Conservation (phyloP, 2,329 filamentous ascomycete genomes). For the Trichoderma koningiopsis region DNA sequence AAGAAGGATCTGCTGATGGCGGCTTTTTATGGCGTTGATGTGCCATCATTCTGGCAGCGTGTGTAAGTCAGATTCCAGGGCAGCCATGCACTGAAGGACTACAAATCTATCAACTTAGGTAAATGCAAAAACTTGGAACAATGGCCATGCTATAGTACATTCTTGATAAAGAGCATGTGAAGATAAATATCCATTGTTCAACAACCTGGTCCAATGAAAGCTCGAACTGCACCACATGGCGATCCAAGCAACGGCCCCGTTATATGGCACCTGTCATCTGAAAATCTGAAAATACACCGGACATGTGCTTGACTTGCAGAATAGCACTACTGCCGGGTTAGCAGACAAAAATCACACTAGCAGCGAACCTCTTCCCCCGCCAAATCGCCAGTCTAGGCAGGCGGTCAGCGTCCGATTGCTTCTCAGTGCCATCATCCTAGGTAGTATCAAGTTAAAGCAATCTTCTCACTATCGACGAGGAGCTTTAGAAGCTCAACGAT, state of each 20-base stretch:
- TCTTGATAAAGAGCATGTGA: not conserved
- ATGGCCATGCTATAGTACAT: not conserved
- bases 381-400: conserved; percentile 24
- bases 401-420: conserved; percentile 17
- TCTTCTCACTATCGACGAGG: not conserved
- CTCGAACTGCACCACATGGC: not conserved
- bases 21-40: not conserved
- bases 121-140: not conserved
- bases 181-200: not conserved
- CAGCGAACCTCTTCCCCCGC: not conserved
- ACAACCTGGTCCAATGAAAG: not conserved
- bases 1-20: not conserved
- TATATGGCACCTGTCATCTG: not conserved
- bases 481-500: not conserved
- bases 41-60: not conserved
- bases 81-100: not conserved
- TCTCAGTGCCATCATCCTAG: not conserved
- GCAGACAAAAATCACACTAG: not conserved
- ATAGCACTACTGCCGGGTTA: not conserved
- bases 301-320: not conserved
- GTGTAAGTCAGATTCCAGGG: not conserved
- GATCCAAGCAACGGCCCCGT: not conserved
- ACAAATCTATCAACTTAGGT: not conserved
- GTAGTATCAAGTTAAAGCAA: not conserved
- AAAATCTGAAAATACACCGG: not conserved